Evolutionary conservation across 352 stramenopile genomes (phyloP), one percentile per base, ranked within the genome.

Genomic region (Phytopythium oedochilum): DNA sequence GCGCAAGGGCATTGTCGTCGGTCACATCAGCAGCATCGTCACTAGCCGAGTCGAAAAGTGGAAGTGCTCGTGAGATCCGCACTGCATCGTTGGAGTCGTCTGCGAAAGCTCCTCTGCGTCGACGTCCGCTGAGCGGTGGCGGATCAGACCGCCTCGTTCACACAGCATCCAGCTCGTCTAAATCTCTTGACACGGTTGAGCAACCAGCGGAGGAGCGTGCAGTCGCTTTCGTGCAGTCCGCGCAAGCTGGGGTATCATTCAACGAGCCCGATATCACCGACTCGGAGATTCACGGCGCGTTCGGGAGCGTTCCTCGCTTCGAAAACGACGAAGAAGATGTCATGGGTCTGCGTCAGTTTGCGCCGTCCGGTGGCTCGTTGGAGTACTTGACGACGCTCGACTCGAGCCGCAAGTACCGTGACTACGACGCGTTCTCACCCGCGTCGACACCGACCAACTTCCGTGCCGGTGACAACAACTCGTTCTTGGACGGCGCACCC

Each of bases 371-470:
- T 5, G 77, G 67, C 22, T 72, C 71, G 11, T 59, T 67, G 0
- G 35, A 71, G 31, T 57, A 71, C 7, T 55, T 86, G 45, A 66
- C 61, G 11, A 45, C 59, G 11, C 42, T 83, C 18, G 63, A 81
- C 5, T 61, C 55, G 14, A 53, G 58, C 29, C 68, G 68, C 36
- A 53, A 71, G 15, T 80, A 80, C 64, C 73, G 75, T 38, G 60
- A 68, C 18, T 51, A 57, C 32, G 72, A 79, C 45, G 46, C 44
- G 4, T 78, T 87, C 48, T 83, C 78, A 1, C 73, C 75, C 1
- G 45, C 67, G 23, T 66, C 55, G 3, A 78, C 73, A 0, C 68
- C 68, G 0, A 66, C 55, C 44, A 76, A 63, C 50, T 66, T 63
- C 44, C 59, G 57, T 20, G 57, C 28, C 31, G 51, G 52, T 4